phyloP scores from a whole-genome alignment of 768 basidiomycete species.

The Calvatia gigantea region DNA sequence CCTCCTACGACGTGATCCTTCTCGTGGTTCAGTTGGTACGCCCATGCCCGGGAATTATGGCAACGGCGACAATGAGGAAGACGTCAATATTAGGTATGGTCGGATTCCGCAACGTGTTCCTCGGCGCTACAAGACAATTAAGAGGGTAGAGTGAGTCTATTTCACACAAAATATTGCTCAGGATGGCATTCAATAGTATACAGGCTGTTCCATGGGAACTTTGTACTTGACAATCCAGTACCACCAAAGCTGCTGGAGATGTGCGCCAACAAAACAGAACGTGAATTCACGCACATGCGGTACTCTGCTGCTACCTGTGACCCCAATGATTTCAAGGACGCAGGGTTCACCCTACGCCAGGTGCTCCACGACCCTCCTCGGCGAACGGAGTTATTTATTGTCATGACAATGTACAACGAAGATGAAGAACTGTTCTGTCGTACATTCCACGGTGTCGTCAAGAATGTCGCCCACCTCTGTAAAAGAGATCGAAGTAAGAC shows the following conservation, averaged over 20 bases:
- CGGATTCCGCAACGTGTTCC: conserved; percentile 89
- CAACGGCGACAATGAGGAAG: conserved; percentile 27
- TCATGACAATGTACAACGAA: conserved; percentile 98
- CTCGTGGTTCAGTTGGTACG: conserved; percentile 21
- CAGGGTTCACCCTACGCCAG: conserved; percentile 86
- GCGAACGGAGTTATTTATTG: conserved; percentile 92
- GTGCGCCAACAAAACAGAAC: conserved; percentile 71
- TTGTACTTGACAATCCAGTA: conserved; percentile 86
- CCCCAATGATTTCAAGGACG: conserved; percentile 84
- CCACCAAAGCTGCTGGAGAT: conserved; percentile 88
- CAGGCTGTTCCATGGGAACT: conserved; percentile 88
- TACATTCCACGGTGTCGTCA: conserved; percentile 95
- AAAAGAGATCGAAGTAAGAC: conserved; percentile 85
- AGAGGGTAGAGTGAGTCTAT: conserved; percentile 76
- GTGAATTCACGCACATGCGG: conserved; percentile 95
- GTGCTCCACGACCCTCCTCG: conserved; percentile 89
- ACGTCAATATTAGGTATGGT: conserved; percentile 79
- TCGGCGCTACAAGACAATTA: conserved; percentile 89
- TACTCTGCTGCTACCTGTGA: conserved; percentile 96
- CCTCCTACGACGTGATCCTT: conserved; percentile 48
- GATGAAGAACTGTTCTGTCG: conserved; percentile 87
- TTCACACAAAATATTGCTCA: not conserved
- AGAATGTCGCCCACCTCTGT: conserved; percentile 88
- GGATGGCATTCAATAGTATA: not conserved
- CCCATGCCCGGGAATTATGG: conserved; percentile 43